A percentile compares a stretch with the other conserved stretches of the same genome.
Evolutionary conservation across 2,329 filamentous ascomycete genomes (phyloP).

Genomic region (Penicillium aurantiogriseum): DNA sequence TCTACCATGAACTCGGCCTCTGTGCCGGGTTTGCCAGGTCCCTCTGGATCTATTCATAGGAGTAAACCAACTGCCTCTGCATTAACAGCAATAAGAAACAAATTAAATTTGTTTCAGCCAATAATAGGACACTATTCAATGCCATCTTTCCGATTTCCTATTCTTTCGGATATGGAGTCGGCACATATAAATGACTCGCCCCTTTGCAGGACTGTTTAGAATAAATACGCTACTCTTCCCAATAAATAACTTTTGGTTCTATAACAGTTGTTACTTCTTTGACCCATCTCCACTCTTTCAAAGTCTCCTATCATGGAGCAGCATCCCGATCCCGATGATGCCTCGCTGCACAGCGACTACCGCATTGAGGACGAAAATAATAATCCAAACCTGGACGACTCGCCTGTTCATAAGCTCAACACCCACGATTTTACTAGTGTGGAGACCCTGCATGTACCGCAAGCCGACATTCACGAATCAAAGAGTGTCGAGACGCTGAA

Average conservation of each 20-base stretch:
- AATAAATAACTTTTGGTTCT: neutral
- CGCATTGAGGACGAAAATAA: neutral
- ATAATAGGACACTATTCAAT: neutral
- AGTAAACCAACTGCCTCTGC: neutral
- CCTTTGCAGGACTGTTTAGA: neutral
- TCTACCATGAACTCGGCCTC: conserved; percentile 5
- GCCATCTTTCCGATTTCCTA: neutral
- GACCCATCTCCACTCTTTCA: conserved; percentile 4
- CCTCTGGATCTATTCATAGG: neutral
- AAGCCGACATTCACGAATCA: conserved; percentile 21
- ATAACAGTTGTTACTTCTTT: neutral
- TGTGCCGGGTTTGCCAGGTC: conserved; percentile 3
- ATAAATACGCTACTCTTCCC: conserved; percentile 1
- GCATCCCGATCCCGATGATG: conserved; percentile 4
- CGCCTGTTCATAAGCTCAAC: conserved; percentile 4
- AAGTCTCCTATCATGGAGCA: conserved; percentile 11
- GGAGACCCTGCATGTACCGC: conserved; percentile 17
- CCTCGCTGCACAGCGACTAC: conserved; percentile 5
- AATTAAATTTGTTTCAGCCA: neutral
- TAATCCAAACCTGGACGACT: neutral
- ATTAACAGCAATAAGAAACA: neutral
- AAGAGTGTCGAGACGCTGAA: conserved; percentile 24
- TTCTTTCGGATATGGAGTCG: conserved; percentile 3
- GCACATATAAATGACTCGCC: conserved; percentile 1
- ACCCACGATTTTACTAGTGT: conserved; percentile 9